Evolutionary conservation across 192 early-diverging fungal species (phyloP), one percentile per base, ranked within the genome.

Genomic region (Lobosporangium transversale): DNA sequence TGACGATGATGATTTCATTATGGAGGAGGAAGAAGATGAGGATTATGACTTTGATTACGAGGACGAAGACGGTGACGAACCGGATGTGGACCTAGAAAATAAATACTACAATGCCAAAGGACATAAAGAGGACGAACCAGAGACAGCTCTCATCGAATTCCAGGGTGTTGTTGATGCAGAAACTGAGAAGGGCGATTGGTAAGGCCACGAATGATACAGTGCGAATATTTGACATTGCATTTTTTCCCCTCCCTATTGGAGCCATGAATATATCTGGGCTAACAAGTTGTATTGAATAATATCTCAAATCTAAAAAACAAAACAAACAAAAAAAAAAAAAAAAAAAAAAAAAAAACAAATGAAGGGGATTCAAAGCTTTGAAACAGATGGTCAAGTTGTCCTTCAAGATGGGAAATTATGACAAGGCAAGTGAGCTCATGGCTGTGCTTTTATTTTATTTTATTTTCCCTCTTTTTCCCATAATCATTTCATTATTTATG

Each of bases 1-100:
- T 51, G 80, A 81, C 74, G 85, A 87, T 67, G 87, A 88, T 70
- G 84, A 86, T 62, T 85, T 86, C 80, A 86, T 88, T 83, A 81
- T 88, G 56, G 84, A 86, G 51, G 84, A 85, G 53, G 87, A 88
- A 33, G 85, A 86, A 36, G 83, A 88, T 27, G 89, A 94, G 80
- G 91, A 94, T 23, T 95, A 92, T 55, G 94, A 94, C 70, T 96
- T 94, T 78, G 93, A 96, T 80, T 94, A 95, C 81, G 90, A 91
- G 63, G 91, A 92, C 62, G 90, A 93, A 43, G 92, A 94, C 44
- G 87, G 87, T 37, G 93, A 94, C 53, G 93, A 94, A 62, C 88
- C 89, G 4, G 90, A 92, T 65, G 90, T 92, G 14, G 90, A 89
- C 54, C 68, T 96, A 32, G 94, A 96, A 66, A 95, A 96, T 74